Evolutionary conservation across 2,329 filamentous ascomycete species (phyloP), one percentile per base, ranked within the genome.

Genomic region (Penicillium sp.): DNA sequence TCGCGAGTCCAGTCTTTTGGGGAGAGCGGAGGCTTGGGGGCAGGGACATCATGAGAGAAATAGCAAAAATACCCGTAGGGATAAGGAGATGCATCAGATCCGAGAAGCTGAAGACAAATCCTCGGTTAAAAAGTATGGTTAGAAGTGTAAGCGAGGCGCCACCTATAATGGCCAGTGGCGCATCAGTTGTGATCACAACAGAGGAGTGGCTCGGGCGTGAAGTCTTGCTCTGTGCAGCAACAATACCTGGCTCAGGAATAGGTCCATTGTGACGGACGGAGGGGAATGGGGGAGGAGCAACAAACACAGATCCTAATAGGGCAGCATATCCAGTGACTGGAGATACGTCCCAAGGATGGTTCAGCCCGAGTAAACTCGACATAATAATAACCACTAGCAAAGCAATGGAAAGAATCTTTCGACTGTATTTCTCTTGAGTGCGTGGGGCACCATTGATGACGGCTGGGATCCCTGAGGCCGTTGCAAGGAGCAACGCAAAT

Each of bases 281-380:
- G 9, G 64, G 57, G 35, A 82, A 75, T 30, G 80, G 78, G 16
- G 78, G 78, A n/a, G 78, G 78, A n/a, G 82, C 61, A 10, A 77
- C 65, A 35, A 82, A 72, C 5, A 81, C 64, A 0, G 80, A 80
- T 14, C 71, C 57, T 35, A 75, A 59, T 50, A 84, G 67, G 19
- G 78, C 75, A 26, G 77, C 42, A 57, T 83, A 81, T 28, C 81
- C 81, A 36, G 77, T 56, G 11, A 78, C 28, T 2, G 77, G 71
- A 30, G 73, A 73, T 22, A 73, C 66, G 52, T 73, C 69, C 66
- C 64, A 70, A 53, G 58, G 61, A 60, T 66, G 53, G 50, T 69
- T 69, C 52, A 71, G 57, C 2, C 71, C 69, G 22, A 69, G 53
- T 12, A 66, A 65, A 58, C 67, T 67, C 36, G 70, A 49, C 5